Base-by-base conservation (phyloP, 2,329 filamentous ascomycete species). In the Tolypocladium ovalisporum region DNA sequence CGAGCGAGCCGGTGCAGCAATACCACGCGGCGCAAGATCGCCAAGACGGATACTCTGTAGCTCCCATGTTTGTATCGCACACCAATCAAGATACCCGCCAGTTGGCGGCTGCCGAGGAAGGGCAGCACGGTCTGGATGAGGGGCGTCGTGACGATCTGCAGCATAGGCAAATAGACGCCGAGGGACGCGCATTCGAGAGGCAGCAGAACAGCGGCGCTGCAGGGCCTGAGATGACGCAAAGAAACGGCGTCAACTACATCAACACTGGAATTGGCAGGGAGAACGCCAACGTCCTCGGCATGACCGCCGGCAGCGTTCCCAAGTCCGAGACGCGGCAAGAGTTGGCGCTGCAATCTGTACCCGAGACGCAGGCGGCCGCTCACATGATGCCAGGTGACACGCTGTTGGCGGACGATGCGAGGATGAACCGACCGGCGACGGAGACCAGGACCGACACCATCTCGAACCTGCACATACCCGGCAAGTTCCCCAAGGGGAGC, bases 401-500 rank as follows among this genome's bases (percentile, higher is more conserved):
- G 7, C 51, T 60, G n/a, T 12, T 58, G 12, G 54, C 57, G 7
- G 53, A 55, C 17, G 35, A 15, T 22, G 36, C 52, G 12, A 52
- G 44, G 9, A 56, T 62, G 17, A 57, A 62, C 13, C 66, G 71
- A 39, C 68, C 69, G 3, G 61, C 63, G 1, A 62, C 63, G 1
- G 62, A 64, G 10, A 60, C 64, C 54, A 67, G 75, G 54, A 72
- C 69, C 17, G 72, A 76, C 52, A 77, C 79, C 34, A 81, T 88
- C 51, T 84, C 83, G 56, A 80, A 86, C 65, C 71, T 90, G 54
- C 85, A 88, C 65, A 80, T 90, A 22, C 87, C 87, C 4, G 87
- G 87, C 13, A 79, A 86, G 62, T 90, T 79, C 66, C 84, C 84
- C 10, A 76, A 70, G 61, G 56, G 54, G 24, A 67, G 60, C 56